These are phyloP conservation scores for Botryosphaeria dothidea DNA, from an alignment of 2,329 filamentous ascomycete genomes.

Conservation along the genomic window DNA sequence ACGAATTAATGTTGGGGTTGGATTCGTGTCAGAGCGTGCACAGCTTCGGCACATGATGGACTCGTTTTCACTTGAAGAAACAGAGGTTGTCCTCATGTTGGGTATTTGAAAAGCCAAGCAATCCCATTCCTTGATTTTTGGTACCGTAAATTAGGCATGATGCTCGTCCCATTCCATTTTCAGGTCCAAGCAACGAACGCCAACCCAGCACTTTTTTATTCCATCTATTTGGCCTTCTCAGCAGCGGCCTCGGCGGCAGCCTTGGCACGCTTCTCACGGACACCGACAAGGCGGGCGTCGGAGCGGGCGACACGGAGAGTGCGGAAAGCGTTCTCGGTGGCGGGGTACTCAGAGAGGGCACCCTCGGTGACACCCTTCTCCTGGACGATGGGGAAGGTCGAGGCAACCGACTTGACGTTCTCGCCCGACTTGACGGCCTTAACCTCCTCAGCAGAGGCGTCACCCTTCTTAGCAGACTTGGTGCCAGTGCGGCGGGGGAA, in stretches of 20 bases:
- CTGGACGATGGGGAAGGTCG: slow-evolving; percentile 72
- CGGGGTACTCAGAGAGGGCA: slow-evolving; percentile 68
- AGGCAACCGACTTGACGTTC: slow-evolving; percentile 54
- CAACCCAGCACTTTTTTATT: slow-evolving; percentile 20
- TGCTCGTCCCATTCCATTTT: slow-evolving; percentile 17
- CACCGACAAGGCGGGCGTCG: slow-evolving; percentile 78
- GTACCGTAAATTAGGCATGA: slow-evolving; percentile 17
- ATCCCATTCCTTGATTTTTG: slow-evolving; percentile 19
- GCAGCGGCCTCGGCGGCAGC: slow-evolving; percentile 82
- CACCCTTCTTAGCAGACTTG: slow-evolving; percentile 79
- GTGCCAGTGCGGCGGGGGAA: slow-evolving; percentile 92
- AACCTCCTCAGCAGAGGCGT: slow-evolving; percentile 81
- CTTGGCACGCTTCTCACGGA: slow-evolving; percentile 89
- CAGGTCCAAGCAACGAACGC: slow-evolving; percentile 19
- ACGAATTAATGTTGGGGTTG: too few species aligned
- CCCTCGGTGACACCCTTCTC: slow-evolving; percentile 74
- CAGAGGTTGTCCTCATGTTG: slow-evolving; percentile 11
- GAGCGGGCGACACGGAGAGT: slow-evolving; percentile 81
- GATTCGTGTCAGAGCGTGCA: too few species aligned
- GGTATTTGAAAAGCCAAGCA: slow-evolving; percentile 19
- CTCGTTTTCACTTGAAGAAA: slow-evolving; percentile 6
- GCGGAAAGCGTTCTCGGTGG: slow-evolving; percentile 84
- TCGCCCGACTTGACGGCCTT: slow-evolving; percentile 61
- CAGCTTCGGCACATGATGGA: not conserved
- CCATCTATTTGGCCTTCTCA: slow-evolving; percentile 75